Percentiles rank a stretch among this genome's conserved stretches.
These are phyloP conservation scores for Sphagnum tenellum DNA, from an alignment of 225 moss, liverwort and hornwort genomes.

Conservation along the genomic window DNA sequence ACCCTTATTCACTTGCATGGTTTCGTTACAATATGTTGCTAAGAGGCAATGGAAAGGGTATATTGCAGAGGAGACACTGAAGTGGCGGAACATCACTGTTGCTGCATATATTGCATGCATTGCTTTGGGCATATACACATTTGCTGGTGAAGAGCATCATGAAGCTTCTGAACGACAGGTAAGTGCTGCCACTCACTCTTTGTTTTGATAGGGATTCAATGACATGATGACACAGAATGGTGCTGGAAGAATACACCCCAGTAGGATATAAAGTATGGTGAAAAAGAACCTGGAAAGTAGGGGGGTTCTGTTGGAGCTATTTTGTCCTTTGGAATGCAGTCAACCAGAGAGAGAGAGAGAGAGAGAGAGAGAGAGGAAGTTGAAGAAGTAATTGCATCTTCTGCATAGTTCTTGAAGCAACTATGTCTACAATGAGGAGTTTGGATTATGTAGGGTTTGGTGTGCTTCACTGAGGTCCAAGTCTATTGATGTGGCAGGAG, in stretches of 20 bases:
- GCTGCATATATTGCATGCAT: conserved; percentile 40
- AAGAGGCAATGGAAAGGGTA: background rate
- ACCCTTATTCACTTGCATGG: no score
- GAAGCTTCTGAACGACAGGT: conserved; percentile 7
- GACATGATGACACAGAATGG: background rate
- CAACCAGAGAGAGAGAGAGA: background rate
- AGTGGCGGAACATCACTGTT: conserved; percentile 46
- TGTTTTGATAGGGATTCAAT: background rate
- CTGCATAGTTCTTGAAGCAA: no score
- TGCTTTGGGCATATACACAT: conserved; percentile 22
- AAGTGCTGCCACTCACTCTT: background rate
- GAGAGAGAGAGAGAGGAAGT: no score
- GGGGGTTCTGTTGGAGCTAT: no score
- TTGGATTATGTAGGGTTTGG: no score
- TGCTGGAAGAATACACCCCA: no score
- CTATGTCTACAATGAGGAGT: no score
- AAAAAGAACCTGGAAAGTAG: no score
- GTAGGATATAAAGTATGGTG: no score
- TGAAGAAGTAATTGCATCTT: background rate
- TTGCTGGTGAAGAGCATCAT: conserved; percentile 27
- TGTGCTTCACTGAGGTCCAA: background rate
- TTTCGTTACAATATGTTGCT: no score
- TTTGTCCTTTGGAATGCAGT: no score
- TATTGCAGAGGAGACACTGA: conserved; percentile 31
- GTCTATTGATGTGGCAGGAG: conserved; percentile 9